Base-by-base conservation (phyloP, 129 eudicot species). In the Rutidosis leptorrhynchoides region DNA sequence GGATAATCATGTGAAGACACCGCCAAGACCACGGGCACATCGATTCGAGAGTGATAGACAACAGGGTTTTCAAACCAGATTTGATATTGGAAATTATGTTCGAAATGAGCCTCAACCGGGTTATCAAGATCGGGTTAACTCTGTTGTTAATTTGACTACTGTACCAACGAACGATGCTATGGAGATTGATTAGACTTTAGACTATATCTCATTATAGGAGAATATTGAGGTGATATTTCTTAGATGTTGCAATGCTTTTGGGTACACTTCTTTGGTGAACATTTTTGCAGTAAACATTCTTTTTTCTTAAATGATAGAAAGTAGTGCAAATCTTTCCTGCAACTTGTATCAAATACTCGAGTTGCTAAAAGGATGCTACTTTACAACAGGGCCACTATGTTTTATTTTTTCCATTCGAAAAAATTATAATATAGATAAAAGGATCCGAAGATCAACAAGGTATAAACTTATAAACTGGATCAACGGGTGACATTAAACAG, bases 21-120 rank as follows among this genome's bases (percentile, higher is more conserved):
- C 95, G 7, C 83, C 89, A 6, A 70, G 89, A 66, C 95, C 89
- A 3, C 65, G 54, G 20, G 89, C 89, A 0, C 83, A 26, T 2
- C 65, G 95, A 64, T 65, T 87, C 6, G 95, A 87, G 70, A 77
- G 83, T 45, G 73, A 53, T 21, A 59, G 84, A 70, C 83, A 78
- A 54, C 74, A 74, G 46, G 79, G 63, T 11, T 20, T 75, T 4
- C 62, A 33, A 33, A 33, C 42, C 12, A 33, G 12, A 33, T 1
- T 3, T 33, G 78, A 82, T 64, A 51, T 82, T 40, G 83, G 77
- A 64, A 43, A 77, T n/a, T 73, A 23, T 24, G 1, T 58, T 46
- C 72, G 61, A 15, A 29, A 27, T 17, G 42, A 16, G 15, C 11
- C 26, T 53, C 58, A 53, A 53, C 58, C 28, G 11, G 23, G 37